Conservation (phyloP, 805 yeast genomes). For the Candida nanaspora region DNA sequence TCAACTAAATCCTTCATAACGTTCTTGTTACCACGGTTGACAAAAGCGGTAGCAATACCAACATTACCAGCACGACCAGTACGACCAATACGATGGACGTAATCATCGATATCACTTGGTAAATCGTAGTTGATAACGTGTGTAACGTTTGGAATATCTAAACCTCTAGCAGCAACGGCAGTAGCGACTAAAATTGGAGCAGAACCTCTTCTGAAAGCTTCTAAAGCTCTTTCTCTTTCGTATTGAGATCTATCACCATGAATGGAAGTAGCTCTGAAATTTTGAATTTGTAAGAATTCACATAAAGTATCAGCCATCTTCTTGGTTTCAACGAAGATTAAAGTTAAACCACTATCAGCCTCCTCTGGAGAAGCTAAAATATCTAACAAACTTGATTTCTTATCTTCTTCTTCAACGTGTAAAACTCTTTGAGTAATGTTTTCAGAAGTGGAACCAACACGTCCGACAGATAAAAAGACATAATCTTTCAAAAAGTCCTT, state of each 20-base stretch:
- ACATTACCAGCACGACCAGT: constrained; percentile 99
- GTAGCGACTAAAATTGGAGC: constrained; percentile 97
- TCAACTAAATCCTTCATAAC: constrained; percentile 83
- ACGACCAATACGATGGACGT: constrained; percentile 99
- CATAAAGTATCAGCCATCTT: constrained; percentile 96
- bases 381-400: constrained; percentile 84
- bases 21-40: constrained; percentile 91
- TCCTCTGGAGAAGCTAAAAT: constrained; percentile 72
- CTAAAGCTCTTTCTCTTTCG: constrained; percentile 97
- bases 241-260: constrained; percentile 98
- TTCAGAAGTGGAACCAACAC: constrained; percentile 98
- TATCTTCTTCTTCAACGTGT: constrained; percentile 90
- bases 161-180: constrained; percentile 99
- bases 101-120: constrained; percentile 96
- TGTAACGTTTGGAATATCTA: constrained; percentile 97
- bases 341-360: constrained; percentile 62
- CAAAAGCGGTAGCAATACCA: constrained; percentile 97
- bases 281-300: constrained; percentile 81
- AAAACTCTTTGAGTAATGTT: constrained; percentile 92
- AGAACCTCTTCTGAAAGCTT: constrained; percentile 85
- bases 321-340: constrained; percentile 96
- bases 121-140: constrained; percentile 97
- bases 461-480: constrained; percentile 94
- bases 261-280: constrained; percentile 95
- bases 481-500: constrained; percentile 95